Base-by-base conservation (phyloP, 2,329 filamentous ascomycete genomes). In the Daldinia sp. region DNA sequence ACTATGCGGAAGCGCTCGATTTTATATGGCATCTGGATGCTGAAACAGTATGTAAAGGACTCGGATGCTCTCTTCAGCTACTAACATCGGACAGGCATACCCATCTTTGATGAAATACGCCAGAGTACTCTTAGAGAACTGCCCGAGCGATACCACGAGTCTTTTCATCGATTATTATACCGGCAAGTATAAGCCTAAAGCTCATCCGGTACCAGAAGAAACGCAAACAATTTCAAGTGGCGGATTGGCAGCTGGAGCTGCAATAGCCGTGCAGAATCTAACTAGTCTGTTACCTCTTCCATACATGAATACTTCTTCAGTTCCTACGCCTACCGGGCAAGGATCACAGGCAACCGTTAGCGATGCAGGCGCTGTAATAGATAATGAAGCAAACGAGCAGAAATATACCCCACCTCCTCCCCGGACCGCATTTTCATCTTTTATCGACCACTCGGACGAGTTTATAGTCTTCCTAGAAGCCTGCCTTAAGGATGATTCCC, bases 131-230 rank as follows among this genome's bases (percentile, higher is more conserved):
- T 88, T 99, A 35, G 93, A 96, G 74, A 90, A 99, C 79, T 95
- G 93, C 73, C 90, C 95, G 1, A 84, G 89, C 67, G 89, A 93
- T 63, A 92, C 94, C 0, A 98, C 95, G 0, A 89, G 92, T 67
- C 79, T 99, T 0, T 98, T 99, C 76, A 93, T 97, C 69, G 92
- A 96, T 60, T 99, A 98, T 78, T 99, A 98, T 78, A 97, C 93
- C 0, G 94, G 93, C 26, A 88, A 88, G 65, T 99, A 94, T 78
- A 86, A 84, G 59, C 93, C 93, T 0, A 92, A 89, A 74, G 87
- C 91, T 61, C 89, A 93, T 44, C 83, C 79, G 1, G 75, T 78
- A 1, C 74, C 76, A 0, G 79, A 79, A 41, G 80, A 81, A 23
- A 77, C 77, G 10, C 80, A 79, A 3, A 79, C 79, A 0, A 77